These are phyloP conservation scores for Echinochloa phyllopogon DNA, from an alignment of 176 grass and related monocot genomes.

Conservation along the genomic window DNA sequence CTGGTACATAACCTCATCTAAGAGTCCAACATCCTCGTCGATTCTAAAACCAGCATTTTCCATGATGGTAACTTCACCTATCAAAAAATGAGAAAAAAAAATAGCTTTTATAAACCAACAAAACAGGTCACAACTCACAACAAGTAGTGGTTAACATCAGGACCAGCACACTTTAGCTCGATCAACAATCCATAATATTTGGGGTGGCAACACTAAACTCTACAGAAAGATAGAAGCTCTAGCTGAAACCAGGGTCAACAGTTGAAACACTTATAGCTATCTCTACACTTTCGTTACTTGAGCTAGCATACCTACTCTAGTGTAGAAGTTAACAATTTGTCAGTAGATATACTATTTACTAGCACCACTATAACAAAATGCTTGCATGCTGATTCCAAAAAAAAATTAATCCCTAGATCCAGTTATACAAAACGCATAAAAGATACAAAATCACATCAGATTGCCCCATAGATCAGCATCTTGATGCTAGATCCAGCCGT, in stretches of 20 bases:
- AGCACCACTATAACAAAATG: neutral
- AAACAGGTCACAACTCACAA: neutral
- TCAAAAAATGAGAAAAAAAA: constrained; percentile 8
- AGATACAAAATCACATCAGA: neutral
- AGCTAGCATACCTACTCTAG: constrained; percentile 13
- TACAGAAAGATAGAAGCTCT: neutral
- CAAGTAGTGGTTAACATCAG: neutral
- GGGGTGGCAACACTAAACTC: neutral
- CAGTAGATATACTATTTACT: neutral
- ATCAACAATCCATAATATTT: neutral
- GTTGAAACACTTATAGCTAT: neutral
- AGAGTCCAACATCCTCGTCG: constrained; percentile 26
- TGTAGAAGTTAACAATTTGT: neutral
- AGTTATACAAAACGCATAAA: constrained; percentile 10
- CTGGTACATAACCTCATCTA: constrained; percentile 32
- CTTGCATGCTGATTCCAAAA: neutral
- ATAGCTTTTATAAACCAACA: neutral
- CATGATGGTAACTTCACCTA: constrained; percentile 44
- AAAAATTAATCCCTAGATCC: neutral
- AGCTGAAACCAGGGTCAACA: neutral
- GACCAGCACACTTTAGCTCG: neutral
- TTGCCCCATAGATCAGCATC: constrained; percentile 4
- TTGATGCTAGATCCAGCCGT: constrained; percentile 26
- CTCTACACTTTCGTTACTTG: neutral
- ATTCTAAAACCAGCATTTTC: constrained; percentile 15